Evolutionary conservation across 2,329 filamentous ascomycete genomes (phyloP), one percentile per base, ranked within the genome.

Genomic region (Grosmannia clavigera): DNA sequence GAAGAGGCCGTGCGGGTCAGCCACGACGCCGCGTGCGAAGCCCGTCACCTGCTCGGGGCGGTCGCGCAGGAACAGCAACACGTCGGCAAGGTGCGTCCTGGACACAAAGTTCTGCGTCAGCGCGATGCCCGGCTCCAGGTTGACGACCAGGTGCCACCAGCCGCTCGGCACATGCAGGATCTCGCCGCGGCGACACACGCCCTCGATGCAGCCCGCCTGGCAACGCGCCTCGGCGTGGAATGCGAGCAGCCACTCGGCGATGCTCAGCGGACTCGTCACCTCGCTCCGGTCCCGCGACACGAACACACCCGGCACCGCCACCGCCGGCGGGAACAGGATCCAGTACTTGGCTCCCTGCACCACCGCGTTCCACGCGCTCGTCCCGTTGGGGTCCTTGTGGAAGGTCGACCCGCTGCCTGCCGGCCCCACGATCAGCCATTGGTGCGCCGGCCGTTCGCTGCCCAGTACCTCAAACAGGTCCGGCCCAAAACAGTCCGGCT

Each of bases 141-240:
- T 97, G 54, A 97, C 85, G 11, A 97, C 94, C 38, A 97, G 76
- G 76, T 97, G 92, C 85, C 94, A 97, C 92, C 92, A 97, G 6
- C 92, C 92, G 58, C 87, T 91, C 0, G 94, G 92, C 6, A 97
- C 92, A 69, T 96, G 90, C 57, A 97, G 74, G 19, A 97, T 86
- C 71, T 97, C 94, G 2, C 92, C 92, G 51, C 85, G 82, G 16
- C 76, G 73, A 69, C 92, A 97, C 33, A 97, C 84, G 0, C 90
- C 92, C 73, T 97, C 92, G 35, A 87, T 73, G 67, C 92, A 96
- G 12, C 87, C 90, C 0, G 86, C 82, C 2, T 86, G 84, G 58
- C 76, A 78, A 58, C 92, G 82, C 11, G 92, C 94, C 68, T 92
- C 87, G 2, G 81, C 81, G 69, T 97, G 94, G 72, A 96, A 97